These are phyloP conservation scores for Fusarium sp. DNA, from an alignment of 2,329 filamentous ascomycete genomes.

Conservation along the genomic window DNA sequence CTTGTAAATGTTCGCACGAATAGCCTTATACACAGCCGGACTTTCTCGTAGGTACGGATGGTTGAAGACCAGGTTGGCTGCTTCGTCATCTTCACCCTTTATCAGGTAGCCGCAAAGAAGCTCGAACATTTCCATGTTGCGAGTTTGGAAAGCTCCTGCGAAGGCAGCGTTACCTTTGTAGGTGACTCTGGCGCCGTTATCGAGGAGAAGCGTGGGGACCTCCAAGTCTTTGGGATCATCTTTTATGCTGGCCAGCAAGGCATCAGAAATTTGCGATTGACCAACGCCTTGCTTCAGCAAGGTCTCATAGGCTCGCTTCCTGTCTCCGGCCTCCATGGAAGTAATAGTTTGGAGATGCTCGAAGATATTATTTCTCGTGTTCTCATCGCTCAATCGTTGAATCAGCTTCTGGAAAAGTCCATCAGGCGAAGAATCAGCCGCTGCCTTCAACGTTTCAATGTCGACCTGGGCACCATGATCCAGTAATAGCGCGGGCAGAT, in stretches of 20 bases:
- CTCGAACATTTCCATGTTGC: not conserved
- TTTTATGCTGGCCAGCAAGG: not conserved
- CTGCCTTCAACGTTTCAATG: not conserved
- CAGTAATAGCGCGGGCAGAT: not conserved
- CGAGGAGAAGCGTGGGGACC: not conserved
- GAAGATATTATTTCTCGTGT: not conserved
- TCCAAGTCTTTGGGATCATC: not conserved
- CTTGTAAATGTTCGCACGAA: constrained; percentile 3
- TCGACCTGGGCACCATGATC: not conserved
- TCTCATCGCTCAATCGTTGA: not conserved
- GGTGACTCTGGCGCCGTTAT: not conserved
- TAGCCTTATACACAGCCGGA: not conserved
- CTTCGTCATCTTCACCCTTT: not conserved
- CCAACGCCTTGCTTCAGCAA: not conserved
- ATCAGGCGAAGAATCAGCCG: not conserved
- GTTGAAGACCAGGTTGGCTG: constrained; percentile 2
- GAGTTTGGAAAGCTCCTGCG: not conserved
- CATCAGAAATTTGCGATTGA: not conserved
- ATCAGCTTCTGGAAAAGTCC: not conserved
- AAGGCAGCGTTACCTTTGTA: not conserved
- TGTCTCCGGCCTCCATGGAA: not conserved
- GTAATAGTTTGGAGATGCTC: not conserved
- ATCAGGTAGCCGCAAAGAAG: not conserved
- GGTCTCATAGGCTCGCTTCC: not conserved
- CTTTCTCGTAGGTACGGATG: not conserved